phyloP scores from a whole-genome alignment of 257 asterid genomes.

The Catharanthus roseus region DNA sequence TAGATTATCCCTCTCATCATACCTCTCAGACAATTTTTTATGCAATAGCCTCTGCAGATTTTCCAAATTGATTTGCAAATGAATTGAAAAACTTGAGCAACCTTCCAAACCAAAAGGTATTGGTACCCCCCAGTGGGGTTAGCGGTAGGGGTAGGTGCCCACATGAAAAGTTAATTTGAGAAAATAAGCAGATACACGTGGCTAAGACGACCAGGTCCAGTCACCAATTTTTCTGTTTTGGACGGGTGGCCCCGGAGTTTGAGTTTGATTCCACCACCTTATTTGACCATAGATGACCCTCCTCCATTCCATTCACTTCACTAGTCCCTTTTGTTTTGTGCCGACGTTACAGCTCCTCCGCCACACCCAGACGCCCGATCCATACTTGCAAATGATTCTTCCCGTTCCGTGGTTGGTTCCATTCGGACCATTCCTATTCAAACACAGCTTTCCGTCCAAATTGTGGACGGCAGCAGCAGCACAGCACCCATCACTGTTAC shows the following conservation, averaged over 20 bases:
- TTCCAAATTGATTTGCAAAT: neutral
- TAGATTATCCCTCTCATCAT: neutral
- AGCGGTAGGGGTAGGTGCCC: too few relatives aligned
- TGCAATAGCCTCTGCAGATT: neutral
- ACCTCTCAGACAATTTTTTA: neutral
- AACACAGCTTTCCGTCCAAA: neutral
- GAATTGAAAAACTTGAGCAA: neutral
- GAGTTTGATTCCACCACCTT: too few relatives aligned
- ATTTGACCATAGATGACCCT: conserved; percentile 6
- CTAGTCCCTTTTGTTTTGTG: neutral
- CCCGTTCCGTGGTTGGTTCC: neutral
- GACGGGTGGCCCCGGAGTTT: neutral
- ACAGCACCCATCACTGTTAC: neutral
- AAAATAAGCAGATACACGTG: neutral
- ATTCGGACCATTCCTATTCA: neutral
- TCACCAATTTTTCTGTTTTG: neutral
- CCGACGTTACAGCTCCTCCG: conserved; percentile 8
- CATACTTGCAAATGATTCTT: too few relatives aligned
- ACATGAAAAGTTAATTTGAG: neutral
- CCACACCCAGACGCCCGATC: conserved; percentile 1
- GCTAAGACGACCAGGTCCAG: neutral
- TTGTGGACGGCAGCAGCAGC: too few relatives aligned
- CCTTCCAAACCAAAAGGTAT: neutral
- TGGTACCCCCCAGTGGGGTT: neutral
- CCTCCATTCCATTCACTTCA: too few relatives aligned